Percentiles rank a stretch among this genome's conserved stretches.
These are phyloP conservation scores for Aphanocladium album DNA, from an alignment of 2,329 filamentous ascomycete species.

Conservation along the genomic window DNA sequence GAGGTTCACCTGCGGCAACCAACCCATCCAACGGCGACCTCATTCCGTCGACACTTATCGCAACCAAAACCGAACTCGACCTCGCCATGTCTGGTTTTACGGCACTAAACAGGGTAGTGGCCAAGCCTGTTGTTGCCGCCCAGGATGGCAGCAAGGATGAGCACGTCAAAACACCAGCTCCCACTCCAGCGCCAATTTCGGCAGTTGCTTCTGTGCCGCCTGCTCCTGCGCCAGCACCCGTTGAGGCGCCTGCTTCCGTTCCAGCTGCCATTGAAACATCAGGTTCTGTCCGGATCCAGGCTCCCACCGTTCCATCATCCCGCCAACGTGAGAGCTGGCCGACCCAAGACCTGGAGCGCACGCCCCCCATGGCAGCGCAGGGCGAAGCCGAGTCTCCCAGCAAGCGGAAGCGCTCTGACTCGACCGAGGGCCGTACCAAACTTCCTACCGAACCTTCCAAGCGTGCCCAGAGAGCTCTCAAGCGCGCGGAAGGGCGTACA, in stretches of 20 bases:
- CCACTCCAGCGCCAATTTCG: neutral
- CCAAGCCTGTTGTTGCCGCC: neutral
- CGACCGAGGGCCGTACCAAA: conserved; percentile 43
- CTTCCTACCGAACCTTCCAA: conserved; percentile 26
- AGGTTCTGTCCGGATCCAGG: conserved; percentile 25
- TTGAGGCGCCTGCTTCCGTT: conserved; percentile 11
- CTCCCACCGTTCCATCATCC: conserved; percentile 19
- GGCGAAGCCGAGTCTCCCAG: conserved; percentile 45
- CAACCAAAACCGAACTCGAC: neutral
- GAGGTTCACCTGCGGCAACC: neutral
- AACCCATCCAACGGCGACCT: neutral
- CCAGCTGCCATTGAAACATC: neutral
- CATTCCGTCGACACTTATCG: neutral
- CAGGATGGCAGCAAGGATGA: neutral
- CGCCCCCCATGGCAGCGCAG: conserved; percentile 36
- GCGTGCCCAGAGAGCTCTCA: conserved; percentile 15
- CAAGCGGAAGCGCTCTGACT: conserved; percentile 67
- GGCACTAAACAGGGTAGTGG: conserved; percentile 39
- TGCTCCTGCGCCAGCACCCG: conserved; percentile 17
- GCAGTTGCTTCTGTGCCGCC: neutral
- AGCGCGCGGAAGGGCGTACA: conserved; percentile 25
- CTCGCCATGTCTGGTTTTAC: conserved; percentile 45
- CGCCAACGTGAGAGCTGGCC: conserved; percentile 39
- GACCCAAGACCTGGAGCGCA: conserved; percentile 34
- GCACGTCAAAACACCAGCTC: neutral